phyloP scores from a whole-genome alignment of 306 rosid genomes.

The Rosa multiflora region DNA sequence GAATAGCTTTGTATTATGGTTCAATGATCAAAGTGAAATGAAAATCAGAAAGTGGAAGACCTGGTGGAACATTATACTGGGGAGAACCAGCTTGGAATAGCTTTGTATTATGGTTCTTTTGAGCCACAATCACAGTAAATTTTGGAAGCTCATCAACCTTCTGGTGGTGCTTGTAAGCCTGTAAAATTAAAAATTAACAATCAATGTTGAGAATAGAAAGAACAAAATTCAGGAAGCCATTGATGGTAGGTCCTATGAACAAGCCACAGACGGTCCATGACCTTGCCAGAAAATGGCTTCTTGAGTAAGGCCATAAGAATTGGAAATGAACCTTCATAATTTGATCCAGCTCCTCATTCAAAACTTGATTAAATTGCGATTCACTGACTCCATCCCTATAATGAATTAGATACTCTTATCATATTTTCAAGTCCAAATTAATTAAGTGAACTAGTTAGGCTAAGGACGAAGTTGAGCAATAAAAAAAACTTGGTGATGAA shows the following conservation, averaged over 20 bases:
- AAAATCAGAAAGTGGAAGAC: conserved; percentile 38
- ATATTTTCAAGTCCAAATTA: conserved; percentile 17
- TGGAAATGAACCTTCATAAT: conserved; percentile 63
- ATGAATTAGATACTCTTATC: not conserved
- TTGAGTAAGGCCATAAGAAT: not conserved
- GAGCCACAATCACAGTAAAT: conserved; percentile 75
- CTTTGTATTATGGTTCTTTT: conserved; percentile 62
- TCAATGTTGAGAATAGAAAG: not conserved
- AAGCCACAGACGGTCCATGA: too few relatives aligned
- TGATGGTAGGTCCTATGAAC: too few relatives aligned
- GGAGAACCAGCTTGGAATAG: conserved; percentile 56
- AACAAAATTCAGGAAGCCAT: not conserved
- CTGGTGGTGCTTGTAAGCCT: conserved; percentile 81
- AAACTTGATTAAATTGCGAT: conserved; percentile 81
- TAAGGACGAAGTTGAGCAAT: too few relatives aligned
- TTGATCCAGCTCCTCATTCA: conserved; percentile 80
- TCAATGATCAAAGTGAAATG: conserved; percentile 10
- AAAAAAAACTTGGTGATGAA: too few relatives aligned
- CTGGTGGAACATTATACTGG: conserved; percentile 76
- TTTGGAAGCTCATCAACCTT: conserved; percentile 62
- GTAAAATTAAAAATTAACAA: conserved; percentile 15
- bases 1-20: conserved; percentile 58
- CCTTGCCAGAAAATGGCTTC: too few relatives aligned
- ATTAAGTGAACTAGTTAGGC: not conserved
- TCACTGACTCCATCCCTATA: conserved; percentile 91